Base-by-base conservation (phyloP, 1,284 basidiomycete genomes). In the Anthracocystis walkeri region DNA sequence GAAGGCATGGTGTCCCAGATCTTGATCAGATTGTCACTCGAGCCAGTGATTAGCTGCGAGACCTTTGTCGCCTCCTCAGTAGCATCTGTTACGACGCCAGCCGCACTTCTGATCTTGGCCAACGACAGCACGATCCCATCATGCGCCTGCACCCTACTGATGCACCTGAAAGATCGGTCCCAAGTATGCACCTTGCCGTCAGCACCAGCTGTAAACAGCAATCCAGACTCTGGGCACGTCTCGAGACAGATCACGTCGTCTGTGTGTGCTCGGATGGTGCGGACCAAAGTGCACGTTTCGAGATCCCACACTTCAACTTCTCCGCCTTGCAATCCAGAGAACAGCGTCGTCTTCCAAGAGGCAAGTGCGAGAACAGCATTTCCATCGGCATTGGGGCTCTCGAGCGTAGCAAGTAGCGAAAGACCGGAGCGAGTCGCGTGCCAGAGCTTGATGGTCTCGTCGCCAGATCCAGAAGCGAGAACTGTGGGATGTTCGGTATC, bases 251-350 rank as follows among this genome's bases (percentile, higher is more conserved):
- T 72, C 16, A 76, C 77, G 52, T 76, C 79, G 23, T 83, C 92
- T 86, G 92, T 91, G 80, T 94, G 91, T 0, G 93, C 92, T 20
- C 94, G 90, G 58, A 98, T 91, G 0, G 91, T 93, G 45, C 96
- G 88, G 14, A 98, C 91, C 40, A 93, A 87, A 0, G 93, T 92
- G 66, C 90, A 91, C 0, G 94, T 96, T 83, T 95, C 94, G 11
- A 97, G 87, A 84, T 98, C 95, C 87, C 93, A 91, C 7, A 98
- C 91, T 74, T 78, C 92, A 77, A 98, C 93, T 75, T 92, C 91
- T 1, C 96, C 96, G 74, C 93, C 94, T 85, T 99, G 96, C 77
- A 94, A 92, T 0, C 94, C 96, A 0, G 93, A 95, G 79, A 92
- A 97, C 18, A 97, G 88, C 0, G 93, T 93, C 40, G 92, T 92